A percentile compares a stretch with the other conserved stretches of the same genome.
phyloP scores from a whole-genome alignment of 257 asterid species.

The Penstemon newberryi region DNA sequence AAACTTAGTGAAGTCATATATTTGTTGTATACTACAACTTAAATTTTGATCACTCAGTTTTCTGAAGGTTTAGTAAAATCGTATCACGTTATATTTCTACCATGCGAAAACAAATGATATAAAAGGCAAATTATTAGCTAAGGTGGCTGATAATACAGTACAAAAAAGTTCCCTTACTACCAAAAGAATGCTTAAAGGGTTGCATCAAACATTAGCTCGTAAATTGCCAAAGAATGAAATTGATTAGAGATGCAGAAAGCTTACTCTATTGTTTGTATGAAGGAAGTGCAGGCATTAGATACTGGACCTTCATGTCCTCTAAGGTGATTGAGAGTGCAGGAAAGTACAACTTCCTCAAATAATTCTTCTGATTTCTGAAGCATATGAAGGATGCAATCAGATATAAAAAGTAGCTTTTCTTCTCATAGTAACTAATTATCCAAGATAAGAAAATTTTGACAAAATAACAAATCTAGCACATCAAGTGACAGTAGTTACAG shows the following conservation, averaged over 20 bases:
- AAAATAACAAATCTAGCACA: slow-evolving; percentile 9
- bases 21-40: neutral
- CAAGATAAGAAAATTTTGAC: neutral
- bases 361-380: slow-evolving; percentile 88
- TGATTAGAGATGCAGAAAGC: slow-evolving; percentile 31
- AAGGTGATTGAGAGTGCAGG: slow-evolving; percentile 80
- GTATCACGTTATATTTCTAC: neutral
- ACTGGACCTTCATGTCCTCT: slow-evolving; percentile 48
- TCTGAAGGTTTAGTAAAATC: neutral
- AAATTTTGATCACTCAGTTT: neutral
- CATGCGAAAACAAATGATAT: neutral
- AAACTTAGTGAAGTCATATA: neutral
- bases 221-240: slow-evolving; percentile 4
- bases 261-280: slow-evolving; percentile 79
- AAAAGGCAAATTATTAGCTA: neutral
- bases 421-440: slow-evolving; percentile 8
- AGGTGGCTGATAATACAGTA: slow-evolving; percentile 11
- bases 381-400: slow-evolving; percentile 35
- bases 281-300: slow-evolving; percentile 71
- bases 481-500: neutral
- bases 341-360: slow-evolving; percentile 88
- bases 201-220: slow-evolving; percentile 13
- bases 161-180: slow-evolving; percentile 11
- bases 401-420: slow-evolving; percentile 9
- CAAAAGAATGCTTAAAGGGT: neutral